phyloP scores from a whole-genome alignment of 2,329 filamentous ascomycete species.

The Neurospora sp. region DNA sequence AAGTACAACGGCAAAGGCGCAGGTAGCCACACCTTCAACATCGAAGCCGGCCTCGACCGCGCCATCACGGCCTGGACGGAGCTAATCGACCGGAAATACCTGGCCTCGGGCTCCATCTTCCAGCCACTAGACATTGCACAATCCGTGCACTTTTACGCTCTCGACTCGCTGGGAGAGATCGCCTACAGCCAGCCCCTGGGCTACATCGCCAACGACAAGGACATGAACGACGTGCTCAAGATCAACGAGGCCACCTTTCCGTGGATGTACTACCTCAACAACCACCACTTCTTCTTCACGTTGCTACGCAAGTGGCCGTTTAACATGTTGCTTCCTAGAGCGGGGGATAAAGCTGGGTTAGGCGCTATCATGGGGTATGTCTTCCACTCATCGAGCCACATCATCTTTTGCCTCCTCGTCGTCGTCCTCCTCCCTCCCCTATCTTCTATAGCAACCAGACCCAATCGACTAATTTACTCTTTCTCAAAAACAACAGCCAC shows the following conservation, averaged over 20 bases:
- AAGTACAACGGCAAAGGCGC: constrained; percentile 6
- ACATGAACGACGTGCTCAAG: constrained; percentile 35
- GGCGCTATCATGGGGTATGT: constrained; percentile 29
- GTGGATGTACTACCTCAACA: constrained; percentile 26
- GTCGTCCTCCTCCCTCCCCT: neutral
- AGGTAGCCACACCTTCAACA: constrained; percentile 20
- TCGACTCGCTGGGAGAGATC: constrained; percentile 12
- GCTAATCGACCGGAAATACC: constrained; percentile 38
- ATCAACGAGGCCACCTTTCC: constrained; percentile 32
- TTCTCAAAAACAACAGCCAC: neutral
- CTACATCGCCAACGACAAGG: constrained; percentile 35
- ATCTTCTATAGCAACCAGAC: neutral
- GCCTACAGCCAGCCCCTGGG: constrained; percentile 9
- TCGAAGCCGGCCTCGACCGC: constrained; percentile 30
- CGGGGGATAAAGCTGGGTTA: constrained; percentile 28
- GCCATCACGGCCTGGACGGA: constrained; percentile 30
- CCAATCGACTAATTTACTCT: neutral
- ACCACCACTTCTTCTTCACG: constrained; percentile 26
- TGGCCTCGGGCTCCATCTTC: constrained; percentile 25
- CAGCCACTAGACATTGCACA: constrained; percentile 35
- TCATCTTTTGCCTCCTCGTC: neutral
- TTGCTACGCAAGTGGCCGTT: constrained; percentile 28
- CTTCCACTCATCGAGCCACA: too few relatives aligned
- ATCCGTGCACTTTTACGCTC: constrained; percentile 8
- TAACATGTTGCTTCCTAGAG: constrained; percentile 24